Base-by-base conservation (phyloP, 2,329 filamentous ascomycete genomes). In the Xylaria sp. region DNA sequence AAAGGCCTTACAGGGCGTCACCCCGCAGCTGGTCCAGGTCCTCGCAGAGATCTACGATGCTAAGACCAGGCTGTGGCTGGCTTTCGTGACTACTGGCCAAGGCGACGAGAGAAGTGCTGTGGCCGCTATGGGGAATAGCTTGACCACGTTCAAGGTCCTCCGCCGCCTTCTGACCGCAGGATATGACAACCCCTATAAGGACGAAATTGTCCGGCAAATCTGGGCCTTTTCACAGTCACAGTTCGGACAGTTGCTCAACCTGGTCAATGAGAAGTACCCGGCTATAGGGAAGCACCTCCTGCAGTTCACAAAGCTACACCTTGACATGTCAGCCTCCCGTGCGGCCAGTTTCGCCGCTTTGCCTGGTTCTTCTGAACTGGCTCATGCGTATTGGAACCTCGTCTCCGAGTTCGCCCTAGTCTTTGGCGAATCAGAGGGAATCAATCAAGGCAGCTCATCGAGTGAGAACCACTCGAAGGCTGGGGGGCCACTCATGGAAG, bases 231-330 rank as follows among this genome's bases (percentile, higher is more conserved):
- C 93, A 1, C 90, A 94, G 70, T 84, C 86, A 9, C 93, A 97
- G 72, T 92, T 97, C 71, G 90, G 90, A n/a, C 86, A 91, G 50
- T 91, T 97, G 69, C 86, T 97, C 44, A 82, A 83, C 28, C 88
- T 91, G 68, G 84, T 91, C 61, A 57, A 61, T 56, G 71, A 71
- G 15, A 69, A 67, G 25, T 69, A 71, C 39, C 71, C 71, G 85
- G 86, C 72, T 84, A 86, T 51, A n/a, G 92, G 92, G 73, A 97
- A 94, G 78, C 94, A 98, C 77, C 84, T 97, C 1, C 82, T 98
- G 51, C 94, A 98, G 77, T 91, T 98, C 59, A 91, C 94, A 3
- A 99, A 98, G 80, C 84, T 99, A 2, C 96, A 98, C 78, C 86
- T 97, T 48, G 91, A 94, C 65, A 95, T 98, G 91, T 90, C 93